Conservation (phyloP, 495 filamentous ascomycete species). For the Podospora tetraspora region DNA sequence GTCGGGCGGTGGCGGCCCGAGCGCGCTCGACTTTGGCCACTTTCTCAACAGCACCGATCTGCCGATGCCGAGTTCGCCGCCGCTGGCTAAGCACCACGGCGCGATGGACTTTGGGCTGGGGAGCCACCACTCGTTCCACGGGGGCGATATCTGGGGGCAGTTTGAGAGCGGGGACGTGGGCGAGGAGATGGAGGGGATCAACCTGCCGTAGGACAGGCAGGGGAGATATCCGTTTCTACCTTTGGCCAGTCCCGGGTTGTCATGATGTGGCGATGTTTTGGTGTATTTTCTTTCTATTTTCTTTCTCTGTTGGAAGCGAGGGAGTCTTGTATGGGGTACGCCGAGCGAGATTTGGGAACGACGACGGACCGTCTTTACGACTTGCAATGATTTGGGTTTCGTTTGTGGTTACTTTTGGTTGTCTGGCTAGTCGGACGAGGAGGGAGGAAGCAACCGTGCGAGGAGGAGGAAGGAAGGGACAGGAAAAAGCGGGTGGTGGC, state of each 20-base stretch:
- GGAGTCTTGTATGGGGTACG: background rate
- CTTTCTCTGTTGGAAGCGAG: background rate
- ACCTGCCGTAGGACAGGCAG: background rate
- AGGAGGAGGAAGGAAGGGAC: background rate
- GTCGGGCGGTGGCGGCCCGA: slow-evolving; percentile 10
- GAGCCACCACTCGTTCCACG: slow-evolving; percentile 8
- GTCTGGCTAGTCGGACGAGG: background rate
- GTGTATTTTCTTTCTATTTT: background rate
- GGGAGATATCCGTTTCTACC: background rate
- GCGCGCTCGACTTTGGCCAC: slow-evolving; percentile 37
- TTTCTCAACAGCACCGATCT: slow-evolving; percentile 44
- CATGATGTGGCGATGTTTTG: background rate
- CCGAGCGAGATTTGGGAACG: background rate
- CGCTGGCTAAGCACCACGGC: slow-evolving; percentile 24
- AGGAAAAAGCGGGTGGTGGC: background rate
- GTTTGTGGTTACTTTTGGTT: background rate
- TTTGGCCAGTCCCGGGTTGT: background rate
- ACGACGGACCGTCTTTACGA: background rate
- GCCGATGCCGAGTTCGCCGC: slow-evolving; percentile 51
- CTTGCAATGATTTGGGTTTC: background rate
- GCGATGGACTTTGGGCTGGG: slow-evolving; percentile 20
- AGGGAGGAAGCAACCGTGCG: background rate
- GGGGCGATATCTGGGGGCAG: slow-evolving; percentile 18
- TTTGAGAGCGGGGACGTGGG: background rate
- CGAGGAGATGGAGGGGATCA: slow-evolving; percentile 9